Conservation (phyloP, 352 stramenopile species). For the Aphanomyces invadans region DNA sequence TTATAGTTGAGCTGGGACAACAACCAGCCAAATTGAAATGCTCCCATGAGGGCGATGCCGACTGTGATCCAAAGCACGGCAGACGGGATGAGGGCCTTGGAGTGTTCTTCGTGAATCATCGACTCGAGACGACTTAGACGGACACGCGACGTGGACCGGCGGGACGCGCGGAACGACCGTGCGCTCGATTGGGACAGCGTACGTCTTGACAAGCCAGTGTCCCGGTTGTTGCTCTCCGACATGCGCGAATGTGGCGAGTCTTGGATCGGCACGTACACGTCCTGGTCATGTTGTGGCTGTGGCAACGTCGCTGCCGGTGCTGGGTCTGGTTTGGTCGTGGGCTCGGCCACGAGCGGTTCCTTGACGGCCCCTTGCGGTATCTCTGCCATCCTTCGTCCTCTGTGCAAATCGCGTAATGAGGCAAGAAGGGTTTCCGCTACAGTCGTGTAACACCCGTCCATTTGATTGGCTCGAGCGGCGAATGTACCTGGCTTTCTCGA, state of each 20-base stretch:
- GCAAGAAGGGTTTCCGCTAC: neutral
- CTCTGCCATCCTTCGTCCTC: neutral
- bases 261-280: conserved; percentile 22
- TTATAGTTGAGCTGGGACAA: conserved; percentile 60
- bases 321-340: neutral
- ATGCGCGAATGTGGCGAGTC: neutral
- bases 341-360: neutral
- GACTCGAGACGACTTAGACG: conserved; percentile 18
- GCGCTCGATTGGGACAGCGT: neutral
- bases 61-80: conserved; percentile 43
- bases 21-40: conserved; percentile 51
- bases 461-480: neutral
- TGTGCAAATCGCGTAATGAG: neutral
- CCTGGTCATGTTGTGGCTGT: neutral
- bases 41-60: conserved; percentile 38
- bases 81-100: conserved; percentile 7
- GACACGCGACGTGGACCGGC: conserved; percentile 12
- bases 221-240: neutral
- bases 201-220: neutral
- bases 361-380: neutral
- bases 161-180: conserved; percentile 13
- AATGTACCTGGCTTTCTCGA: no score
- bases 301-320: neutral
- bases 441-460: neutral
- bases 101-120: conserved; percentile 23